Evolutionary conservation across 116 monocot genomes (phyloP).

Genomic region (Posidonia oceanica): DNA sequence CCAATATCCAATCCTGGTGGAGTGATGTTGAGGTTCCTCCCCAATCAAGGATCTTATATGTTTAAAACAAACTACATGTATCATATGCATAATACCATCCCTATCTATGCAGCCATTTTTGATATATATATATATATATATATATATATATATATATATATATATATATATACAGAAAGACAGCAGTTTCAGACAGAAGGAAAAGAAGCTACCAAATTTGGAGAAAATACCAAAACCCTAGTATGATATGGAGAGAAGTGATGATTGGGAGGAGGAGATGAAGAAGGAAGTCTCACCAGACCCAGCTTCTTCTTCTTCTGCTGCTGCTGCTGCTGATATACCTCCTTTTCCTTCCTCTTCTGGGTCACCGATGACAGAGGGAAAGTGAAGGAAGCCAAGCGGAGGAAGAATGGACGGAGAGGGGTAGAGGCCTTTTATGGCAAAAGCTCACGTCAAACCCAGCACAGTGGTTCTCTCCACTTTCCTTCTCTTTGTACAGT

Average conservation of each 20-base stretch:
- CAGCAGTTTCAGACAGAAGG: too few relatives aligned
- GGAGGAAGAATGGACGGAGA: background rate
- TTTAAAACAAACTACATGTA: too few relatives aligned
- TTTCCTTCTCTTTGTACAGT: background rate
- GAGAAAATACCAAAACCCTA: constrained; percentile 5
- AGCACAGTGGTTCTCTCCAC: background rate
- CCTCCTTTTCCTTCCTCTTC: background rate
- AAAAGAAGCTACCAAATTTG: constrained; percentile 8
- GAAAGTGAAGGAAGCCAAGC: too few relatives aligned
- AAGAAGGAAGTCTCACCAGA: background rate
- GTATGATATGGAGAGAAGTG: background rate
- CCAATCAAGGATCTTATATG: too few relatives aligned
- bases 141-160: too few relatives aligned
- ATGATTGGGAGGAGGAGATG: constrained; percentile 2
- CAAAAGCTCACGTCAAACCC: constrained; percentile 1
- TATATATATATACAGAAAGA: too few relatives aligned
- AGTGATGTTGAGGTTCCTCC: too few relatives aligned
- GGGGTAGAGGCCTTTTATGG: background rate
- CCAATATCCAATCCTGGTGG: too few relatives aligned
- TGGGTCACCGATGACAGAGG: background rate
- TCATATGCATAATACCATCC: too few relatives aligned
- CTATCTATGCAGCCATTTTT: too few relatives aligned
- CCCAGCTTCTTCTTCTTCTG: background rate
- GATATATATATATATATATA: too few relatives aligned
- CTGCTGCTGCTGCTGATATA: background rate